phyloP scores from a whole-genome alignment of 2,329 filamentous ascomycete species.

The Pseudogymnoascus sp. region DNA sequence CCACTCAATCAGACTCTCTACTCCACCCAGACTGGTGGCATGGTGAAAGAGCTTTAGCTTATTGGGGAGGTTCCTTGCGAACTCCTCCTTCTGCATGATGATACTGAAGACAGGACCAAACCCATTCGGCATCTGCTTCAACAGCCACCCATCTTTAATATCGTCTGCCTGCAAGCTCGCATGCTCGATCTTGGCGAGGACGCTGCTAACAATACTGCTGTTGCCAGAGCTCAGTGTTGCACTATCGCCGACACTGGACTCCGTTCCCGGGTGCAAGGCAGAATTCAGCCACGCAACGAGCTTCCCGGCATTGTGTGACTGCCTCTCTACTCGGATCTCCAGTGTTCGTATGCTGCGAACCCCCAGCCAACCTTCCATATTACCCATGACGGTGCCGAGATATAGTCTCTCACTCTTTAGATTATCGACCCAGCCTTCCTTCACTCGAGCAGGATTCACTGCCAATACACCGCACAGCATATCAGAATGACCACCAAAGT shows the following conservation, averaged over 20 bases:
- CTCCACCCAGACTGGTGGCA: slow-evolving; percentile 85
- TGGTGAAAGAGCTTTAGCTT: slow-evolving; percentile 82
- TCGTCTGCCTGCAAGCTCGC: slow-evolving; percentile 68
- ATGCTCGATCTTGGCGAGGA: slow-evolving; percentile 60
- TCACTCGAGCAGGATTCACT: slow-evolving; percentile 44
- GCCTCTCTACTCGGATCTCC: slow-evolving; percentile 70
- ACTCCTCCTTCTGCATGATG: slow-evolving; percentile 48
- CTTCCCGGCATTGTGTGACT: slow-evolving; percentile 61
- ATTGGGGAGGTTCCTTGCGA: slow-evolving; percentile 65
- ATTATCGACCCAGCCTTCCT: slow-evolving; percentile 48
- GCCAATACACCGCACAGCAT: slow-evolving; percentile 81
- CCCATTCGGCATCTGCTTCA: slow-evolving; percentile 82
- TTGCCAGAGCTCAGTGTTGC: slow-evolving; percentile 27
- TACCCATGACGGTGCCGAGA: slow-evolving; percentile 80
- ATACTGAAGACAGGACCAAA: slow-evolving; percentile 85
- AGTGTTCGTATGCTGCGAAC: slow-evolving; percentile 79
- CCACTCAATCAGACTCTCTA: slow-evolving; percentile 97
- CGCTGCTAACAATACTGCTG: slow-evolving; percentile 38
- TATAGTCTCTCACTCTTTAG: slow-evolving; percentile 64
- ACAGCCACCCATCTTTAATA: slow-evolving; percentile 60
- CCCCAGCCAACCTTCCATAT: slow-evolving; percentile 85
- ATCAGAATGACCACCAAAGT: slow-evolving; percentile 91
- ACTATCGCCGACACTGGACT: slow-evolving; percentile 3
- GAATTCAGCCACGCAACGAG: slow-evolving; percentile 64
- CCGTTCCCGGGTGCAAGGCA: slow-evolving; percentile 22